Evolutionary conservation across 2,329 filamentous ascomycete genomes (phyloP), one percentile per base, ranked within the genome.

Genomic region (Ceratocystis destructans): DNA sequence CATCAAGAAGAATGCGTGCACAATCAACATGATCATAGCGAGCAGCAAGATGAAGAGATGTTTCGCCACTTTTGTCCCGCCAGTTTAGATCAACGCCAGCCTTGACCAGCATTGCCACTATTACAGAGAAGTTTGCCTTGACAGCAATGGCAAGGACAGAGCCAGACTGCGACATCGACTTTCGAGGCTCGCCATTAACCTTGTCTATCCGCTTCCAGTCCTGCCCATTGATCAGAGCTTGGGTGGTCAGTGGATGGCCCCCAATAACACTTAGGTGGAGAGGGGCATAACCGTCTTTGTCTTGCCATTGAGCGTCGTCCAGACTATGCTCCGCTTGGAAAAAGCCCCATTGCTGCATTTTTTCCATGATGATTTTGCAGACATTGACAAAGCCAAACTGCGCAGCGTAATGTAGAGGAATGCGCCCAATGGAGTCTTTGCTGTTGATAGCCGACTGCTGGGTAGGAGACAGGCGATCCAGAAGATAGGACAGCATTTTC

Each of bases 331-430:
- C 84, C 33, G 92, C 86, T 72, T 96, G 83, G 72, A 96, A 96
- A 71, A 95, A 86, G 17, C 83, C 83, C 93, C 93, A 97, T 28
- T 86, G 82, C 73, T 93, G 89, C 86, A 99, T 92, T 71, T 88
- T 87, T 69, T 87, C 85, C 77, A 96, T 92, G 70, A 97, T 83
- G 28, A 92, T 81, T 73, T 96, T 83, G 72, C 90, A 96, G 8
- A 96, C 87, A n/a, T 90, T 84, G 2, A 94, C 89, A 71, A 96
- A 91, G 1, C 94, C 94, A 73, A 95, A 96, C 73, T 97, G 91
- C 0, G 94, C 93, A 2, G 91, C 91, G 73, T 96, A 96, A 74
- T 97, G 93, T 10, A 97, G 80, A 1, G 93, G 91, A 15, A 93
- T 82, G 3, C 93, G 87, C 2, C 90, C 92, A 68, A 93, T 88